Percentiles rank a stretch among this genome's conserved stretches.
These are phyloP conservation scores for Hymenoscyphus fructigenus DNA, from an alignment of 2,329 filamentous ascomycete species.

Conservation along the genomic window DNA sequence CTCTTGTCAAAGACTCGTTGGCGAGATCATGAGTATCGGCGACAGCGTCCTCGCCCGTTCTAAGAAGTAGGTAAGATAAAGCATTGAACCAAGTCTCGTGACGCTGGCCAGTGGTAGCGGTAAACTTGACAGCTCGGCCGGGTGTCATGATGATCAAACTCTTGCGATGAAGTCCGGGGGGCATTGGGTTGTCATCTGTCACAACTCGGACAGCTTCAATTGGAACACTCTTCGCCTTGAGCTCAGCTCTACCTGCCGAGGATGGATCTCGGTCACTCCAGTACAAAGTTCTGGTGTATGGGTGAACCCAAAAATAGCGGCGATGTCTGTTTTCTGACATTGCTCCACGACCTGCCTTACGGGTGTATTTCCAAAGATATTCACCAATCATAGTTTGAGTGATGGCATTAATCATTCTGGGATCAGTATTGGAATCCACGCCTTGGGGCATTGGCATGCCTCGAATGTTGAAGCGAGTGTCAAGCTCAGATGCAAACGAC, in stretches of 20 bases:
- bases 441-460: conserved; percentile 55
- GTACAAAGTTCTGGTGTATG: conserved; percentile 93
- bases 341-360: conserved; percentile 84
- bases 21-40: conserved; percentile 58
- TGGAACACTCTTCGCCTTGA: conserved; percentile 81
- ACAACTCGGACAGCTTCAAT: conserved; percentile 90
- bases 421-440: conserved; percentile 75
- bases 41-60: conserved; percentile 64
- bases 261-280: conserved; percentile 88
- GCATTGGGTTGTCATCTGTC: conserved; percentile 91
- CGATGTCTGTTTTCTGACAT: conserved; percentile 88
- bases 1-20: conserved; percentile 54
- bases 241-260: conserved; percentile 73
- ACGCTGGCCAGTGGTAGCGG: conserved; percentile 86
- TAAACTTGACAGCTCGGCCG: conserved; percentile 88
- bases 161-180: conserved; percentile 91
- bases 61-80: conserved; percentile 84
- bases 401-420: conserved; percentile 97
- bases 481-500: conserved; percentile 92
- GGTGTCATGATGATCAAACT: conserved; percentile 88
- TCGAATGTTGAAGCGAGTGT: conserved; percentile 82
- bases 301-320: conserved; percentile 98
- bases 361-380: conserved; percentile 98
- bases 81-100: conserved; percentile 99
- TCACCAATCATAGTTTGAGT: conserved; percentile 99